phyloP scores from a whole-genome alignment of 768 basidiomycete species.

The Amanita pallidorosea region DNA sequence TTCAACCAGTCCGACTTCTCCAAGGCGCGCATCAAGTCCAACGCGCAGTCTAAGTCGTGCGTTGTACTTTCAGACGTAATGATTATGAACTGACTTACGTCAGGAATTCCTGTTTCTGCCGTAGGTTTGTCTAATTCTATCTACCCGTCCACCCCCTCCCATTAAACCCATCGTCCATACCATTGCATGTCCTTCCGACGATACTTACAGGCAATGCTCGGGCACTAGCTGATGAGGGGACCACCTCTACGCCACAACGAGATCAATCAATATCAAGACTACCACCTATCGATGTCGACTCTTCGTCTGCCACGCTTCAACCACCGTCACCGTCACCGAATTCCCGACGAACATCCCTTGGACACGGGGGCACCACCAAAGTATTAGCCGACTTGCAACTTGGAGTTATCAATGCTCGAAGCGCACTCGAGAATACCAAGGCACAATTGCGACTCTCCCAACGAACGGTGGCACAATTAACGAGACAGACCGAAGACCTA shows the following conservation, averaged over 20 bases:
- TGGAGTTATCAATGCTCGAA: constrained; percentile 68
- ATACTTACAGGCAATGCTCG: constrained; percentile 64
- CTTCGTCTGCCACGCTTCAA: constrained; percentile 27
- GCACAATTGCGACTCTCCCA: constrained; percentile 73
- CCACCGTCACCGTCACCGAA: constrained; percentile 40
- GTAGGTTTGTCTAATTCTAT: constrained; percentile 46
- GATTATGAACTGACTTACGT: constrained; percentile 11
- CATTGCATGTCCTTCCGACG: constrained; percentile 13
- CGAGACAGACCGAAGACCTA: constrained; percentile 78
- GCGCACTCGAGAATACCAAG: constrained; percentile 81
- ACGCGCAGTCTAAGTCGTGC: constrained; percentile 72
- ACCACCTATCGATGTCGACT: constrained; percentile 25
- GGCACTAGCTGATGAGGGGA: constrained; percentile 68
- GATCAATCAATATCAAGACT: constrained; percentile 17
- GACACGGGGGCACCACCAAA: constrained; percentile 75
- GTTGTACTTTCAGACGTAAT: constrained; percentile 21
- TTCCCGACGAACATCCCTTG: constrained; percentile 41
- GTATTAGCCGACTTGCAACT: constrained; percentile 83
- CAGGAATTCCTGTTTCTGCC: constrained; percentile 69
- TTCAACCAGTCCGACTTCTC: constrained; percentile 23
- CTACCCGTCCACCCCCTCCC: constrained; percentile 13
- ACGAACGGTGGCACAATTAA: constrained; percentile 73
- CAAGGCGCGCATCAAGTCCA: constrained; percentile 57
- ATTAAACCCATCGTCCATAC: constrained; percentile 12
- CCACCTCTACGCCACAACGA: constrained; percentile 24